These are phyloP conservation scores for Penicillium herquei DNA, from an alignment of 495 filamentous ascomycete species.

Conservation along the genomic window DNA sequence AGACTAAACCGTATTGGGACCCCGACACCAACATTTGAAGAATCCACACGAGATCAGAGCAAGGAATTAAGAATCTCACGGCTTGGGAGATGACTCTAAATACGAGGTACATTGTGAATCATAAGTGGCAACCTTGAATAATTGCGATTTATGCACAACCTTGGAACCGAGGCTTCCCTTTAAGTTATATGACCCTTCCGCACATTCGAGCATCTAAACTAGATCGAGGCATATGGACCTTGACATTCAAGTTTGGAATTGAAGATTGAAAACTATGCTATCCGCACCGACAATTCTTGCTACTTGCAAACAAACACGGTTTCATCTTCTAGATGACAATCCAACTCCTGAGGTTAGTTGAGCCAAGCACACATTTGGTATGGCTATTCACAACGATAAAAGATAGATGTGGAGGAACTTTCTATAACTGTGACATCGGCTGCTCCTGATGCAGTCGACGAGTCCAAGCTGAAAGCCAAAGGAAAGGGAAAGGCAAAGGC, in stretches of 20 bases:
- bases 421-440: slow-evolving; percentile 58
- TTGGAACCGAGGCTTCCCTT: background rate
- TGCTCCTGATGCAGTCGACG: slow-evolving; percentile 18
- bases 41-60: background rate
- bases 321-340: slow-evolving; percentile 43
- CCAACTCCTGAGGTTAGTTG: slow-evolving; percentile 38
- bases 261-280: slow-evolving; percentile 7
- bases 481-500: slow-evolving; percentile 50
- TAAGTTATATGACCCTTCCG: background rate
- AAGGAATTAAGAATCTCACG: background rate
- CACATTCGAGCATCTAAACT: background rate
- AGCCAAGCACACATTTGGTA: background rate
- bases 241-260: no score
- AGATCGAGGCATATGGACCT: background rate
- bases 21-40: slow-evolving; percentile 20
- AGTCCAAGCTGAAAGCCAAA: slow-evolving; percentile 37
- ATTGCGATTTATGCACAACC: background rate
- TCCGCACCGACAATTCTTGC: slow-evolving; percentile 37
- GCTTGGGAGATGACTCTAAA: background rate
- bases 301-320: slow-evolving; percentile 48
- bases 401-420: slow-evolving; percentile 69
- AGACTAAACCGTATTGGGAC: slow-evolving; percentile 31
- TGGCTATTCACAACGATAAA: background rate
- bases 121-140: background rate
- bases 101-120: background rate